Evolutionary conservation across 257 asterid species (phyloP).

Genomic region (Solanum gracilifrons): DNA sequence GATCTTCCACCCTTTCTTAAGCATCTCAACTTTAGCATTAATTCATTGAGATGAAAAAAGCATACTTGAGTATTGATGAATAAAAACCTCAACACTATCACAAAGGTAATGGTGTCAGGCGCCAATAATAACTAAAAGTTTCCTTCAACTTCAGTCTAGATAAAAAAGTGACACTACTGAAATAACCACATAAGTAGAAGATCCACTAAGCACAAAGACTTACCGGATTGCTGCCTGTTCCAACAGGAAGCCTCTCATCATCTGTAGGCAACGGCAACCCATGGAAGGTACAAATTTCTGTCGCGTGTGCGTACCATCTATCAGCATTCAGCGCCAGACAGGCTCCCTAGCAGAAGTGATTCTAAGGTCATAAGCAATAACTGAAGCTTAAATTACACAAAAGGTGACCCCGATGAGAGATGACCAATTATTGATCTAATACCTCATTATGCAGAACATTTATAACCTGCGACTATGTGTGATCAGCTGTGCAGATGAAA

Average conservation of each 20-base stretch:
- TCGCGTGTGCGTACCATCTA: constrained; percentile 55
- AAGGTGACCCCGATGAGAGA: neutral
- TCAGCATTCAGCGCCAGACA: constrained; percentile 84
- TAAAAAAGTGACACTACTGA: neutral
- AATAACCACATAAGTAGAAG: neutral
- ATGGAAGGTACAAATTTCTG: constrained; percentile 65
- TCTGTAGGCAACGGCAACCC: constrained; percentile 50
- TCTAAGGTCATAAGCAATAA: constrained; percentile 7
- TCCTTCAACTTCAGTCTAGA: neutral
- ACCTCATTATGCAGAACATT: neutral
- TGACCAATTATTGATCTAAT: neutral
- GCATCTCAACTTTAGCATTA: neutral
- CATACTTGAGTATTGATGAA: neutral
- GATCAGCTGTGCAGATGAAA: neutral
- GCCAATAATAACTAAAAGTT: neutral
- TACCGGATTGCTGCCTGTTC: constrained; percentile 98
- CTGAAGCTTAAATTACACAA: constrained; percentile 6
- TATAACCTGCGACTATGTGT: neutral
- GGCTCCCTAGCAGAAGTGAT: constrained; percentile 61
- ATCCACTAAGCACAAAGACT: constrained; percentile 18
- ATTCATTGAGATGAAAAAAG: neutral
- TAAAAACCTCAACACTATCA: neutral
- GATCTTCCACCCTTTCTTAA: neutral
- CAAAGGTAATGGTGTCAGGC: neutral
- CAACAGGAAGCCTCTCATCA: constrained; percentile 94